Evolutionary conservation across 1,139 yeast genomes (phyloP).

Genomic region (Magnusiomyces starmeri): DNA sequence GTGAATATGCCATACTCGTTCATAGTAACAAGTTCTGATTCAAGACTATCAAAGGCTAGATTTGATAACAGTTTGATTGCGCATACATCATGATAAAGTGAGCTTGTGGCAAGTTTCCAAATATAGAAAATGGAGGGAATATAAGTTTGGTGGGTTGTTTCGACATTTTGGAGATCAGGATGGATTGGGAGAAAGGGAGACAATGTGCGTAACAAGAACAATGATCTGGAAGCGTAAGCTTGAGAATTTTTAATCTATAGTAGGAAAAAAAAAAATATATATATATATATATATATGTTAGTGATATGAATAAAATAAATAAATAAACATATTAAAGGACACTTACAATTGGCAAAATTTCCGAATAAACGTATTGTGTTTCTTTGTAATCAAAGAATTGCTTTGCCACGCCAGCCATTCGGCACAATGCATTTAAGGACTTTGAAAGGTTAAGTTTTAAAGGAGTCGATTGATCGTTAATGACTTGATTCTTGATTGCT

Average conservation of each 20-base stretch:
- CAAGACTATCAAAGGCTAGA: constrained; percentile 43
- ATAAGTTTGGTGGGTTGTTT: constrained; percentile 22
- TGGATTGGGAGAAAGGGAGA: constrained; percentile 22
- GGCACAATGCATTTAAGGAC: constrained; percentile 40
- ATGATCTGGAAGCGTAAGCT: constrained; percentile 8
- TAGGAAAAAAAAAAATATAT: background rate
- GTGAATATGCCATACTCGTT: constrained; percentile 57
- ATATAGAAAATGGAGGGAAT: constrained; percentile 60
- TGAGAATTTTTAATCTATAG: constrained; percentile 9
- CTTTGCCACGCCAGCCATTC: constrained; percentile 45
- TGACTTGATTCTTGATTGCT: constrained; percentile 8
- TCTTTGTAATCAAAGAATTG: constrained; percentile 37
- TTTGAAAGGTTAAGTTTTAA: constrained; percentile 25
- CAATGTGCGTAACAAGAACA: constrained; percentile 11
- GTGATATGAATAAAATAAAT: constrained; percentile 6
- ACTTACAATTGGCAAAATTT: constrained; percentile 39
- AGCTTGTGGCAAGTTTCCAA: constrained; percentile 59
- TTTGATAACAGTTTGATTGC: constrained; percentile 61
- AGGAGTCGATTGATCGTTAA: constrained; percentile 14
- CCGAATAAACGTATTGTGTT: constrained; percentile 37
- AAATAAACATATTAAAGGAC: constrained; percentile 6
- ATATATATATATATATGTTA: no score
- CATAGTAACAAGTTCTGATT: constrained; percentile 30
- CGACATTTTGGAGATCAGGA: background rate
- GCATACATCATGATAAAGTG: constrained; percentile 57